Base-by-base conservation (phyloP, 306 rosid genomes). In the Trifolium pratense region DNA sequence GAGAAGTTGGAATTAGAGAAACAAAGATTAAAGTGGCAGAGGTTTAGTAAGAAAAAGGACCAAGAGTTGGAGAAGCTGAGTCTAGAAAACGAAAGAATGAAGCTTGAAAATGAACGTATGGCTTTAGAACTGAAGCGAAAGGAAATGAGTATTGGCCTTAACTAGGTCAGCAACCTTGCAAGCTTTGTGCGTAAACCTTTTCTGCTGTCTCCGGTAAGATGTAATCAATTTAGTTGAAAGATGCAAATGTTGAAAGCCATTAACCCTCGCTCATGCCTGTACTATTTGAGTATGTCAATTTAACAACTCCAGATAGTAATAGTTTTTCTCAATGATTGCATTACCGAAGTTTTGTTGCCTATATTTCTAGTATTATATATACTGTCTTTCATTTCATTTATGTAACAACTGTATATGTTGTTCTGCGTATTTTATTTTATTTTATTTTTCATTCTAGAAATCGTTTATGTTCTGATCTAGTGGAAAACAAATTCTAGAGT, bases 1-100 rank as follows among this genome's bases (percentile, higher is more conserved):
- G 97, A 91, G 86, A 84, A 79, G 91, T 70, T 89, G 85, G 97
- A 91, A 80, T 71, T 93, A 72, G 96, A 89, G 89, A 89, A 86
- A 77, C 90, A 93, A 61, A 87, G 84, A 58, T 74, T 90, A 60
- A 91, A 89, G 83, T 93, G 97, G 98, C 90, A 91, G 85, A 89
- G 86, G 73, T 84, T 87, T 81, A 86, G 90, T 74, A 86, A 86
- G 86, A 89, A 91, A 82, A 83, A 89, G 76, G 98, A 93, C 83
- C 84, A 77, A 15, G 98, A 89, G 75, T 71, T 93, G 86, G 97
- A 93, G 77, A 93, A 86, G 86, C 69, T 90, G 86, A 86, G 89
- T 75, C 79, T 90, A 88, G 91, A 82, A 76, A 93, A 93, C 55
- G 93, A 87, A 75, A 87, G 87, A 76, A 86, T 93, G 96, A 91